Conservation (phyloP, 2,329 filamentous ascomycete genomes). For the Aureobasidium sp. region DNA sequence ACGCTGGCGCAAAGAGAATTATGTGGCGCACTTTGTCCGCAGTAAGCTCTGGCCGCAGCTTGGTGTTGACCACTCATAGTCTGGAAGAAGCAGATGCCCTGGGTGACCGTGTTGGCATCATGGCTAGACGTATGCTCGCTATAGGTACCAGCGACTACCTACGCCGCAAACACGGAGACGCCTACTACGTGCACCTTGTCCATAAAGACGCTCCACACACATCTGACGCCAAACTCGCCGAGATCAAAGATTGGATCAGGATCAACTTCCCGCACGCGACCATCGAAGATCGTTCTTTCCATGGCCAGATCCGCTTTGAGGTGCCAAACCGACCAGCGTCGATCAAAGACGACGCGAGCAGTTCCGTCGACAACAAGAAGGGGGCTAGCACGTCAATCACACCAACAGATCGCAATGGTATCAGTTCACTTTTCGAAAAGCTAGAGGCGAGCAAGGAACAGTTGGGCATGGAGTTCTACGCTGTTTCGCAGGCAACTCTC, state of each 20-base stretch:
- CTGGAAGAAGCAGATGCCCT: slow-evolving; percentile 95
- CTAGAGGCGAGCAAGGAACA: slow-evolving; percentile 63
- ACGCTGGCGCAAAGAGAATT: slow-evolving; percentile 81
- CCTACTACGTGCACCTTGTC: slow-evolving; percentile 75
- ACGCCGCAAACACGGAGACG: slow-evolving; percentile 67
- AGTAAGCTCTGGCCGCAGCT: slow-evolving; percentile 68
- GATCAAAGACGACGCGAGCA: slow-evolving; percentile 15
- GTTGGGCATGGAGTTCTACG: slow-evolving; percentile 77
- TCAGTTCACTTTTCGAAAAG: slow-evolving; percentile 62
- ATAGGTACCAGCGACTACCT: slow-evolving; percentile 69
- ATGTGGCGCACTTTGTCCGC: slow-evolving; percentile 84
- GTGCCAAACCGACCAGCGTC: slow-evolving; percentile 45
- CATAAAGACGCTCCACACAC: slow-evolving; percentile 69
- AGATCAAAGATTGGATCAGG: slow-evolving; percentile 60
- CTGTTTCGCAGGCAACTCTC: slow-evolving; percentile 76
- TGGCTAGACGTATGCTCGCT: slow-evolving; percentile 79
- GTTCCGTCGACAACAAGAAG: slow-evolving; percentile 13
- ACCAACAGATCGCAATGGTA: slow-evolving; percentile 25
- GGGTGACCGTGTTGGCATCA: slow-evolving; percentile 75
- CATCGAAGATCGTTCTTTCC: slow-evolving; percentile 68
- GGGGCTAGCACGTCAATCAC: slow-evolving; percentile 8
- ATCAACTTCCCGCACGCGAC: slow-evolving; percentile 55
- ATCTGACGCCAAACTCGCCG: slow-evolving; percentile 57
- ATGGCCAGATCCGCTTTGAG: slow-evolving; percentile 82
- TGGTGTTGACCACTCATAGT: slow-evolving; percentile 83